phyloP scores from a whole-genome alignment of 75 land plant genomes.

The Pinus taeda region DNA sequence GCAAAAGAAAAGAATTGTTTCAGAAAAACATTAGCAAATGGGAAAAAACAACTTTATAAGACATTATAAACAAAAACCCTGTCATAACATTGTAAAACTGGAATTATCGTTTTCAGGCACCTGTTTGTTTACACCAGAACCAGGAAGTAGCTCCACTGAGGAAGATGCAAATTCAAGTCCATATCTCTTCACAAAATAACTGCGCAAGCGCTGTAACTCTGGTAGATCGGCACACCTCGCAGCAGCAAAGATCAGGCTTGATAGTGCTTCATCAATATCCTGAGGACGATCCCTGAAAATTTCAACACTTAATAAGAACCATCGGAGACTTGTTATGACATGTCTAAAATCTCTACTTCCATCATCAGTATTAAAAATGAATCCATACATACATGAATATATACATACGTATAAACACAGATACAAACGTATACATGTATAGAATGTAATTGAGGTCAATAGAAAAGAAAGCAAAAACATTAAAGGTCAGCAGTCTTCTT shows the following conservation, averaged over 20 bases:
- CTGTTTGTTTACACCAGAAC: slow-evolving; percentile 32
- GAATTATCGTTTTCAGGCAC: slow-evolving; percentile 2
- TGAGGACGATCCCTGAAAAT: slow-evolving; percentile 36
- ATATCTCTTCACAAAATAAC: slow-evolving; percentile 38
- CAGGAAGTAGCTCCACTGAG: slow-evolving; percentile 26
- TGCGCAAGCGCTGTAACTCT: slow-evolving; percentile 28
- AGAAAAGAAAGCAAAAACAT: too few species aligned
- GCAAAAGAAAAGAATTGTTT: slow-evolving; percentile 1
- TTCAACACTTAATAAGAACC: background rate
- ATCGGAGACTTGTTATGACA: background rate
- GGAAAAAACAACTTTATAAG: background rate
- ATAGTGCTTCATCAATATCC: slow-evolving; percentile 48
- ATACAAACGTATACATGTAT: background rate
- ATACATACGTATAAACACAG: background rate
- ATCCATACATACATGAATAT: background rate
- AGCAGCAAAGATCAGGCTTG: slow-evolving; percentile 44
- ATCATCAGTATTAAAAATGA: background rate
- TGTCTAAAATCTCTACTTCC: background rate
- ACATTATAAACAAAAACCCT: background rate
- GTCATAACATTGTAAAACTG: background rate
- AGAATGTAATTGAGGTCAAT: background rate
- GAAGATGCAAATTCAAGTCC: slow-evolving; percentile 23
- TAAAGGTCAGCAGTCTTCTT: too few species aligned
- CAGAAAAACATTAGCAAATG: background rate
- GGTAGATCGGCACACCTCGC: slow-evolving; percentile 42